Conservation (phyloP, 2,329 filamentous ascomycete genomes). For the Scytalidium lignicola region DNA sequence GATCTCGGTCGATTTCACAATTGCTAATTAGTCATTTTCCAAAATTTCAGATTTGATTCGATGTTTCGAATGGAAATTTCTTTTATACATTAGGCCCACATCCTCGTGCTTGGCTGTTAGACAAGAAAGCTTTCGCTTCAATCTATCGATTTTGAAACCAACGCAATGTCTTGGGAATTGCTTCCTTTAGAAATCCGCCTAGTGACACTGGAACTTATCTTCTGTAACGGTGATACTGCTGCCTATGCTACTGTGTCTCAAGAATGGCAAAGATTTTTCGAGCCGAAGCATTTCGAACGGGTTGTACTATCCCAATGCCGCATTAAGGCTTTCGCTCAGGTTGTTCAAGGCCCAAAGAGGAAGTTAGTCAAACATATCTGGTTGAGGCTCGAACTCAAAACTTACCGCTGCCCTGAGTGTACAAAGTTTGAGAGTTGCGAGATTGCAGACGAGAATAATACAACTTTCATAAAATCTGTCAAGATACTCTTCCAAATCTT, state of each 20-base stretch:
- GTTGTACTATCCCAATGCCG: background rate
- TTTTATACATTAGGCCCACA: too few species aligned
- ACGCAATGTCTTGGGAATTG: background rate
- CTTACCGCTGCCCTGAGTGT: constrained; percentile 14
- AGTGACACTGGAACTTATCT: constrained; percentile 8
- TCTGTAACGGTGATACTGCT: background rate
- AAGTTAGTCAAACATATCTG: constrained; percentile 12
- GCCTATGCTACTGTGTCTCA: background rate
- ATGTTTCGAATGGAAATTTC: too few species aligned
- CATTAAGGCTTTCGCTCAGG: background rate
- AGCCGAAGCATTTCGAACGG: background rate
- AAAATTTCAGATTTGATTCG: too few species aligned
- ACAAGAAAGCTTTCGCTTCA: too few species aligned
- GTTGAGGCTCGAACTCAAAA: constrained; percentile 14
- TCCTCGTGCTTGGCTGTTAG: too few species aligned
- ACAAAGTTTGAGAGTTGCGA: background rate
- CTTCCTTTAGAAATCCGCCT: constrained; percentile 15
- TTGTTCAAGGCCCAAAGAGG: background rate
- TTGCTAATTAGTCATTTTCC: too few species aligned
- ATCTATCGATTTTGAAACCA: background rate
- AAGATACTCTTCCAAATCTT: background rate
- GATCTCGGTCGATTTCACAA: too few species aligned
- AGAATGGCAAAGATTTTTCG: background rate
- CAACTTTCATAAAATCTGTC: background rate
- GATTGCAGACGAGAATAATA: background rate